phyloP scores from a whole-genome alignment of 768 basidiomycete species.

The Atractiella rhizophila region DNA sequence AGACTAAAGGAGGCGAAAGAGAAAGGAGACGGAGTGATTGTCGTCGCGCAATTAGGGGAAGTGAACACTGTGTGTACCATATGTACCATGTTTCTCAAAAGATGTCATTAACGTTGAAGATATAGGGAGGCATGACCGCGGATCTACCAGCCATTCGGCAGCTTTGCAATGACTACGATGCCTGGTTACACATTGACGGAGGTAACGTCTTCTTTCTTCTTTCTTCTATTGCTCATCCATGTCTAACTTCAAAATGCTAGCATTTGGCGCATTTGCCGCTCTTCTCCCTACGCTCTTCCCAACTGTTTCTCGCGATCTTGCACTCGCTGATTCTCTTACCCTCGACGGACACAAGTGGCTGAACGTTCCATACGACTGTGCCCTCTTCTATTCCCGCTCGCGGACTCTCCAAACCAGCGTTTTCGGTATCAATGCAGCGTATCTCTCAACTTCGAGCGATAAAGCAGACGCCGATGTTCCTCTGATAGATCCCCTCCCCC shows the following conservation, averaged over 20 bases:
- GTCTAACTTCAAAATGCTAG: constrained; percentile 11
- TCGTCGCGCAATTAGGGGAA: constrained; percentile 23
- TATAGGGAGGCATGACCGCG: constrained; percentile 20
- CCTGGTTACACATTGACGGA: constrained; percentile 27
- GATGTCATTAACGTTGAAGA: not conserved
- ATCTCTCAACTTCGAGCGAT: constrained; percentile 18
- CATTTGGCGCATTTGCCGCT: constrained; percentile 26
- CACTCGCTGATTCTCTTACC: constrained; percentile 24
- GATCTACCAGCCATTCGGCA: constrained; percentile 18
- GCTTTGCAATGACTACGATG: constrained; percentile 22
- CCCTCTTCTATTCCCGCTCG: constrained; percentile 23
- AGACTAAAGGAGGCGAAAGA: constrained; percentile 16
- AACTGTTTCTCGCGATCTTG: constrained; percentile 19
- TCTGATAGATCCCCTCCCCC: constrained; percentile 1
- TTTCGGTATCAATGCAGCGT: constrained; percentile 24
- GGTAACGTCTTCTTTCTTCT: constrained; percentile 16
- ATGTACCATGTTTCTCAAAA: not conserved
- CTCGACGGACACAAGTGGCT: constrained; percentile 24
- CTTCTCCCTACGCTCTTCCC: constrained; percentile 20
- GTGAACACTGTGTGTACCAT: constrained; percentile 23
- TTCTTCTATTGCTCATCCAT: not conserved
- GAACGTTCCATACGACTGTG: constrained; percentile 24
- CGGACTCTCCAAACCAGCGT: constrained; percentile 16
- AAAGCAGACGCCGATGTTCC: not conserved
- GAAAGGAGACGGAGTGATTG: constrained; percentile 17